Evolutionary conservation across 2,329 filamentous ascomycete species (phyloP), one percentile per base, ranked within the genome.

Genomic region (Tolypocladium paradoxum): DNA sequence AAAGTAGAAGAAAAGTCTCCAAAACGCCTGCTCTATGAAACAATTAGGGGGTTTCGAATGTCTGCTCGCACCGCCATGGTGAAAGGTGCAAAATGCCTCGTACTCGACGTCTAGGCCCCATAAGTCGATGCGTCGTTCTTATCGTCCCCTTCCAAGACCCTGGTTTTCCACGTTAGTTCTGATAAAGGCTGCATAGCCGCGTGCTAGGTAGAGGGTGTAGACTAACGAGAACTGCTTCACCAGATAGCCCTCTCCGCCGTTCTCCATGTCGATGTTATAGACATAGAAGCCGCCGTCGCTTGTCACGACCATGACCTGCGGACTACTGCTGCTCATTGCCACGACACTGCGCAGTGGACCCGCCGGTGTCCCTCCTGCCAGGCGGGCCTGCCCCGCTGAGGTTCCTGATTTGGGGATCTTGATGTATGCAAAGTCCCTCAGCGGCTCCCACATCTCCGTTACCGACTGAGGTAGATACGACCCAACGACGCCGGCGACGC

Each of bases 251-350:
- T 99, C 93, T 27, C 93, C 93, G 20, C 93, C 93, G 56, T 88
- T 88, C 61, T 95, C 91, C 75, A 99, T 82, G 67, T 99, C 91
- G 52, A 99, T 90, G 59, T 89, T 92, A 70, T 92, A 99, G 33
- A 97, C 87, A 62, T 93, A 96, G 65, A 96, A 97, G 27, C 86
- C 86, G 11, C 93, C 93, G 66, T 99, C 93, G 61, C 87, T 96
- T 0, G 93, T 99, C 16, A 96, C 91, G 0, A 97, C 89, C 91
- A 99, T 97, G 49, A 99, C 88, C 63, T 97, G 91, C 1, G 93
- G 93, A 29, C 88, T 91, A 65, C 85, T 95, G 64, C 86, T 93
- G 66, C 89, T 96, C 85, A 99, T 95, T 9, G 93, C 92, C 45
- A 99, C 93, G n/a, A 99, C 92, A 59, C 90, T 96, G 59, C 88